Conservation (phyloP, 192 early-diverging fungal genomes). For the Linderina pennispora region DNA sequence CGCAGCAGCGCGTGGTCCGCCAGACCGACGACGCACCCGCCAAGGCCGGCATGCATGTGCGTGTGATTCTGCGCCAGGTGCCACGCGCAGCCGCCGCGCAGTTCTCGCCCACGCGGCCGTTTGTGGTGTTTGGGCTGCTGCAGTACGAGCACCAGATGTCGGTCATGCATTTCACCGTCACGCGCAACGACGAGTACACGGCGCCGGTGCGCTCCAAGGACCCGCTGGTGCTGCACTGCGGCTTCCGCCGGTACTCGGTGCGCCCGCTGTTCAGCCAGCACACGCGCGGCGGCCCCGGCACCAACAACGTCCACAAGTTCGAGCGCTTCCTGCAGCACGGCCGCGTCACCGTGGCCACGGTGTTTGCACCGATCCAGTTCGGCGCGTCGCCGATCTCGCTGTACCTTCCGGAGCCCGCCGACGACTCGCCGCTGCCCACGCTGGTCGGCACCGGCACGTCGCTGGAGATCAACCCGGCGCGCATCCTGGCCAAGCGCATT, state of each 20-base stretch:
- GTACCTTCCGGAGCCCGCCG: constrained; percentile 55
- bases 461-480: constrained; percentile 65
- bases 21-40: constrained; percentile 47
- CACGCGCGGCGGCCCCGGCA: constrained; percentile 64
- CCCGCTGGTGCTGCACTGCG: constrained; percentile 76
- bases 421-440: constrained; percentile 5
- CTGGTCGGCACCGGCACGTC: constrained; percentile 79
- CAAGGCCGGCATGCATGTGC: constrained; percentile 64
- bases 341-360: constrained; percentile 67
- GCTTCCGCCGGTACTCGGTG: constrained; percentile 83
- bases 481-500: constrained; percentile 93
- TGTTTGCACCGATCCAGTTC: constrained; percentile 90
- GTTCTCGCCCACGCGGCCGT: constrained; percentile 16
- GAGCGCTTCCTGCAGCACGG: constrained; percentile 84
- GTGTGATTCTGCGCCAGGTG: constrained; percentile 64
- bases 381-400: constrained; percentile 78
- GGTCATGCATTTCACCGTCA: constrained; percentile 73
- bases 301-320: constrained; percentile 94
- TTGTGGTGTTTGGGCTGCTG: constrained; percentile 63
- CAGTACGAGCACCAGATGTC: constrained; percentile 95
- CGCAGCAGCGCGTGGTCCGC: constrained; percentile 67
- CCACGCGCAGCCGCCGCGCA: constrained; percentile 23
- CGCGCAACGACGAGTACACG: constrained; percentile 65
- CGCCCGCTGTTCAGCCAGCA: constrained; percentile 87
- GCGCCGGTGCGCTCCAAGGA: constrained; percentile 91